Base-by-base conservation (phyloP, 257 asterid species). In the Fraxinus quadrangulata region DNA sequence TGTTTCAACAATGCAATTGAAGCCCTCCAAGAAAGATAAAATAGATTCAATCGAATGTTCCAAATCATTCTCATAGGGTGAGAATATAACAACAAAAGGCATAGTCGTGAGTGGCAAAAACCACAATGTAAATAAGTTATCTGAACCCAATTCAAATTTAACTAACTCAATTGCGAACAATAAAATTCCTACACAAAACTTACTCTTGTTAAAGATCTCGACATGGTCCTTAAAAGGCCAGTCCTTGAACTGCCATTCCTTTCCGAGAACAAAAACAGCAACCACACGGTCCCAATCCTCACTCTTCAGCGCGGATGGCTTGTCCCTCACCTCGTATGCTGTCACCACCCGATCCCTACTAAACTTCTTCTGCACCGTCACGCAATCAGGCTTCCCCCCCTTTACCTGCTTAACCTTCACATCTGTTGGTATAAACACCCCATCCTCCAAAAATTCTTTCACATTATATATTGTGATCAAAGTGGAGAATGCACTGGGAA, bases 261-360 rank as follows among this genome's bases (percentile, higher is more conserved):
- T 96, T 74, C 99, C 99, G 74, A 96, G 90, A 83, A 96, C 99
- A 74, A 96, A 96, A 63, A 96, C 99, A 0, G 99, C 98, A 39
- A 96, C 99, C 71, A 96, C 98, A 0, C 99, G 96, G 36, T 96
- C 98, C 99, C 99, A 96, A 51, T 96, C 99, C 51, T 96, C 98
- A 31, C 87, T 81, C 86, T 96, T 96, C 82, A 96, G 67, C 0
- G 96, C 90, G 16, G 98, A 88, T 1, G 99, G 99, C 88, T 96
- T 96, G 80, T 96, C 99, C 80, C 99, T 90, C 40, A 96, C 97
- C 91, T 96, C 99, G 79, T 96, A 96, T 28, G 99, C 99, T 2
- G 97, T 85, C 77, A 93, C 98, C 70, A 89, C 96, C 23, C 98
- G 86, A 78, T 96, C 99, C 92, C 99, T 89, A 84, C 98, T 96